phyloP scores from a whole-genome alignment of 208 protist species.

The Acanthamoeba healyi region DNA sequence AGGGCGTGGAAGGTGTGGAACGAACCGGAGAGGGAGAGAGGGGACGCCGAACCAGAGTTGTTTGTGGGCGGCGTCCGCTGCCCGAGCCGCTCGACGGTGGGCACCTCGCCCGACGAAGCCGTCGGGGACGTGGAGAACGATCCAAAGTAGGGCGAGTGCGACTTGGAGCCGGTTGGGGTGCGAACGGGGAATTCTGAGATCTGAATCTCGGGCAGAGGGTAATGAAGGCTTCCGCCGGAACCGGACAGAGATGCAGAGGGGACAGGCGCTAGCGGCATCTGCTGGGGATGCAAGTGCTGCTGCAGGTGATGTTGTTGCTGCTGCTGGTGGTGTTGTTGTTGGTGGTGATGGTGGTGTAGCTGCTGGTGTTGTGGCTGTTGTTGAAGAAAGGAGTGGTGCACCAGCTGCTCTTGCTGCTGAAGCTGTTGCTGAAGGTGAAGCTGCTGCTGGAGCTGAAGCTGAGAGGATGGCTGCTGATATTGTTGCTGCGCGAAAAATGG shows the following conservation, averaged over 20 bases:
- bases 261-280: too few relatives aligned
- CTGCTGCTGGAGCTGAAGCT: not conserved
- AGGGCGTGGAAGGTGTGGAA: not conserved
- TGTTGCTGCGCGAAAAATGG: not conserved
- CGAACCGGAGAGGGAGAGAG: constrained; percentile 15
- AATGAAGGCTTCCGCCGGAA: not conserved
- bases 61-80: not conserved
- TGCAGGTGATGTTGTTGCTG: not conserved
- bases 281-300: not conserved
- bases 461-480: not conserved
- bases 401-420: not conserved
- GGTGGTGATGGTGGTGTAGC: not conserved
- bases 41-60: not conserved
- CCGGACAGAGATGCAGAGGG: not conserved
- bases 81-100: not conserved
- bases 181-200: constrained; percentile 57
- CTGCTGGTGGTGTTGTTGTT: not conserved
- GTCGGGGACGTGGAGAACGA: constrained; percentile 14
- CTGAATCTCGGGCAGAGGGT: constrained; percentile 24
- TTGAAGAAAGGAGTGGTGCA: too few relatives aligned
- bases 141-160: not conserved
- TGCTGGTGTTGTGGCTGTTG: not conserved
- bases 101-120: not conserved
- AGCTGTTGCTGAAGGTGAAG: not conserved
- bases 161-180: not conserved